Evolutionary conservation across 495 filamentous ascomycete genomes (phyloP).

Genomic region (Penicillium ochrochloron): DNA sequence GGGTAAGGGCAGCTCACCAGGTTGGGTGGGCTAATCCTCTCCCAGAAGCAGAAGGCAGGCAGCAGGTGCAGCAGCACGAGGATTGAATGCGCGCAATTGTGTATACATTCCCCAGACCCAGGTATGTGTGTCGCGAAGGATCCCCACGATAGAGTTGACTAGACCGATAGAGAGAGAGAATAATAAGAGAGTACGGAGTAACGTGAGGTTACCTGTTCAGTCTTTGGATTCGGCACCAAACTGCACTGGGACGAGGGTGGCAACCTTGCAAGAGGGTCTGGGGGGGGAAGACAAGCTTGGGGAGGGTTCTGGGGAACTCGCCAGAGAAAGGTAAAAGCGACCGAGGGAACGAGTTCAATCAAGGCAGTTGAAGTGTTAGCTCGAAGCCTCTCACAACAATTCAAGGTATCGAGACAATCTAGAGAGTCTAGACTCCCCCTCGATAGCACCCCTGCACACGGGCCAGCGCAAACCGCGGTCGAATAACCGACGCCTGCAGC

Average conservation of each 20-base stretch:
- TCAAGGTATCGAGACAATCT: too few relatives aligned
- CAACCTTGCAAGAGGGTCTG: background rate
- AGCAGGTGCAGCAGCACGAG: slow-evolving; percentile 11
- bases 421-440: slow-evolving; percentile 19
- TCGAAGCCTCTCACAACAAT: too few relatives aligned
- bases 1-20: slow-evolving; percentile 7
- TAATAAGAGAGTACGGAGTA: background rate
- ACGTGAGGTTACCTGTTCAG: background rate
- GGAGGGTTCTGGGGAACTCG: too few relatives aligned
- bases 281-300: too few relatives aligned
- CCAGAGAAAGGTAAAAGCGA: background rate
- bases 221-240: background rate
- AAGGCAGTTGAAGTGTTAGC: background rate
- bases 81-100: slow-evolving; percentile 7
- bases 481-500: slow-evolving; percentile 18
- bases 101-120: slow-evolving; percentile 20
- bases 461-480: background rate
- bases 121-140: background rate
- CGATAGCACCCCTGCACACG: background rate
- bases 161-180: background rate
- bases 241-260: background rate
- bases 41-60: slow-evolving; percentile 4
- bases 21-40: slow-evolving; percentile 3
- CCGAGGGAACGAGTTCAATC: background rate
- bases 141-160: background rate